Evolutionary conservation across 805 yeast species (phyloP).

Genomic region (Candida parachauliodes): DNA sequence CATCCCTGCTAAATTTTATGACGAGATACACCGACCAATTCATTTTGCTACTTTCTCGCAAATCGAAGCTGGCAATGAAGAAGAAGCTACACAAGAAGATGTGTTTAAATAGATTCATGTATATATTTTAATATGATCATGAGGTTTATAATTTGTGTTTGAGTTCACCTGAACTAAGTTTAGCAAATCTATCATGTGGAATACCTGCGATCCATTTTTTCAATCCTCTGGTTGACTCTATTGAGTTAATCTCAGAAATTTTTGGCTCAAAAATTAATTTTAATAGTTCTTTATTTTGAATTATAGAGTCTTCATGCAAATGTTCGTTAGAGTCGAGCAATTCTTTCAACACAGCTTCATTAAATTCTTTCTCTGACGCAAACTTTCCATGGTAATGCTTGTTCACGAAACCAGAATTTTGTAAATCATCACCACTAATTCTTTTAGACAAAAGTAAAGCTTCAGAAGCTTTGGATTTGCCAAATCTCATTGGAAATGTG

Average conservation of each 20-base stretch:
- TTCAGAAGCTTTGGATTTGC: constrained; percentile 68
- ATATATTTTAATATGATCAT: background rate
- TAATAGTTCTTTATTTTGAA: constrained; percentile 39
- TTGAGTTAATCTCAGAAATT: constrained; percentile 49
- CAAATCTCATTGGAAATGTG: constrained; percentile 65
- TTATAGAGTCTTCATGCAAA: constrained; percentile 42
- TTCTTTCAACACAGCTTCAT: constrained; percentile 35
- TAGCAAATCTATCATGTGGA: constrained; percentile 67
- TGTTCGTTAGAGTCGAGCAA: constrained; percentile 32
- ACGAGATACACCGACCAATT: constrained; percentile 81
- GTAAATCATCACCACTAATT: constrained; percentile 53
- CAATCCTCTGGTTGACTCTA: constrained; percentile 67
- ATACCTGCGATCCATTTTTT: constrained; percentile 66
- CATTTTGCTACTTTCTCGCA: constrained; percentile 78
- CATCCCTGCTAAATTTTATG: constrained; percentile 77
- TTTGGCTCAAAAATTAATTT: constrained; percentile 33
- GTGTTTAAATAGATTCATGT: constrained; percentile 40
- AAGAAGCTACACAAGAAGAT: constrained; percentile 68
- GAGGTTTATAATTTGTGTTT: constrained; percentile 54
- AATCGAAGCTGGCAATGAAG: constrained; percentile 49
- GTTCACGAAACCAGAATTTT: constrained; percentile 57
- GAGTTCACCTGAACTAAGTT: constrained; percentile 49
- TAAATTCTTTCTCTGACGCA: constrained; percentile 38
- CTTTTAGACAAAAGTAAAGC: constrained; percentile 68
- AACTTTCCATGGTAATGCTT: constrained; percentile 44